A percentile compares a stretch with the other conserved stretches of the same genome.
Evolutionary conservation across 257 asterid genomes (phyloP).

Genomic region (Scutellaria minor): DNA sequence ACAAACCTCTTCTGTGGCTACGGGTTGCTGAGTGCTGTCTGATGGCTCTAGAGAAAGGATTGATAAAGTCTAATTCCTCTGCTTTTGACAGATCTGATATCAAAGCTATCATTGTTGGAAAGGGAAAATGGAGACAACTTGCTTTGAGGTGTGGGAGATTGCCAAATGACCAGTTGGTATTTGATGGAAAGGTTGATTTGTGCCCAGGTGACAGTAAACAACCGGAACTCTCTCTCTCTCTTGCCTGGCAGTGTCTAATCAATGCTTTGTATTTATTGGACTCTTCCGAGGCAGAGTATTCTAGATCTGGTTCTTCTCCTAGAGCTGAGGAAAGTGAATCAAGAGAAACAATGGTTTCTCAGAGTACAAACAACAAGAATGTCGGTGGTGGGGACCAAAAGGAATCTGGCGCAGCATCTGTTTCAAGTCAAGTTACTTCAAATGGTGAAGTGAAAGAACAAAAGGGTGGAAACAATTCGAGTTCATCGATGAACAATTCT

Average conservation of each 20-base stretch:
- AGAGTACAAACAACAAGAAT: constrained; percentile 38
- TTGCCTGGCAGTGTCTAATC: constrained; percentile 75
- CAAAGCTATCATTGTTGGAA: constrained; percentile 68
- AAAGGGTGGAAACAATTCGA: constrained; percentile 58
- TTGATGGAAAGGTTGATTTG: constrained; percentile 42
- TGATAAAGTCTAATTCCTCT: constrained; percentile 49
- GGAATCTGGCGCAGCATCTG: constrained; percentile 42
- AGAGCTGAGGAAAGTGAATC: constrained; percentile 53
- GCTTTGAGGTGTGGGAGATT: constrained; percentile 48
- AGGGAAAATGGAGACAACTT: constrained; percentile 91
- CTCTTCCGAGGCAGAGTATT: constrained; percentile 47
- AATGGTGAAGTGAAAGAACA: constrained; percentile 81
- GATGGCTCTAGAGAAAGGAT: constrained; percentile 79
- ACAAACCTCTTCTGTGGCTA: constrained; percentile 83
- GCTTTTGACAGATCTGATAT: constrained; percentile 52
- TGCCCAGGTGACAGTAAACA: constrained; percentile 44
- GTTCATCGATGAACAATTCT: constrained; percentile 53
- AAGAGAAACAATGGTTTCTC: constrained; percentile 45
- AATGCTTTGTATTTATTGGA: constrained; percentile 73
- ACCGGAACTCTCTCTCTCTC: constrained; percentile 56
- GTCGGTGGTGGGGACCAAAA: constrained; percentile 45
- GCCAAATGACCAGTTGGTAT: constrained; percentile 39
- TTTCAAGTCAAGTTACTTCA: constrained; percentile 47
- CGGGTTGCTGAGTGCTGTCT: constrained; percentile 90
- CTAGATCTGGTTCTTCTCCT: constrained; percentile 39